phyloP scores from a whole-genome alignment of 345 rosid species.

The Pistacia integerrima region DNA sequence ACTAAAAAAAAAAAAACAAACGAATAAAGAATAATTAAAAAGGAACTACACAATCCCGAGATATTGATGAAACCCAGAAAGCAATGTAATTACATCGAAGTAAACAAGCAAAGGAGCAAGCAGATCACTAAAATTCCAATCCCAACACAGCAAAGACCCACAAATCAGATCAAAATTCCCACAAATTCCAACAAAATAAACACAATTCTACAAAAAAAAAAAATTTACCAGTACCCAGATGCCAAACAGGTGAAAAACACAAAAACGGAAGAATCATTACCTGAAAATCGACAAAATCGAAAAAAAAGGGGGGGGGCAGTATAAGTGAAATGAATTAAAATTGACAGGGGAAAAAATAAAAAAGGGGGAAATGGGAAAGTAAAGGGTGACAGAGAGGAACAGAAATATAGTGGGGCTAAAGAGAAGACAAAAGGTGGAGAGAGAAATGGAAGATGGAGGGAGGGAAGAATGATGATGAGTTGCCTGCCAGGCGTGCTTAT shows the following conservation, averaged over 20 bases:
- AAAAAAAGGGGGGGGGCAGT: slow-evolving; percentile 28
- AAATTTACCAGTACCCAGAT: slow-evolving; percentile 12
- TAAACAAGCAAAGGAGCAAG: slow-evolving; percentile 5
- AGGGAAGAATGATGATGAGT: slow-evolving; percentile 73
- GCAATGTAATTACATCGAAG: background rate
- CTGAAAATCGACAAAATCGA: slow-evolving; percentile 26
- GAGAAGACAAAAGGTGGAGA: slow-evolving; percentile 35
- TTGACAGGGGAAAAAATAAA: background rate
- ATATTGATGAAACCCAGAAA: slow-evolving; percentile 2
- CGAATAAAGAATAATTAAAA: background rate
- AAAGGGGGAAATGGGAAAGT: slow-evolving; percentile 15
- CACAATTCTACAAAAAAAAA: slow-evolving; percentile 6
- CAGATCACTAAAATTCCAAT: slow-evolving; percentile 23
- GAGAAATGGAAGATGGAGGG: slow-evolving; percentile 36
- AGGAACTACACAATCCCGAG: slow-evolving; percentile 11
- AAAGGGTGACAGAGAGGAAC: slow-evolving; percentile 27
- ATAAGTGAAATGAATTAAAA: slow-evolving; percentile 18
- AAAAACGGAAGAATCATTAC: slow-evolving; percentile 31
- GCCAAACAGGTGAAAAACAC: background rate
- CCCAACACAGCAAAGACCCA: slow-evolving; percentile 13
- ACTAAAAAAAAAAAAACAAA: background rate
- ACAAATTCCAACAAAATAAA: background rate
- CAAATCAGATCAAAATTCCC: slow-evolving; percentile 41
- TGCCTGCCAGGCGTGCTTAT: slow-evolving; percentile 89
- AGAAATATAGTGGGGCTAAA: slow-evolving; percentile 25